Conservation (phyloP, 1,284 basidiomycete species). For the Nidula niveotomentosa region DNA sequence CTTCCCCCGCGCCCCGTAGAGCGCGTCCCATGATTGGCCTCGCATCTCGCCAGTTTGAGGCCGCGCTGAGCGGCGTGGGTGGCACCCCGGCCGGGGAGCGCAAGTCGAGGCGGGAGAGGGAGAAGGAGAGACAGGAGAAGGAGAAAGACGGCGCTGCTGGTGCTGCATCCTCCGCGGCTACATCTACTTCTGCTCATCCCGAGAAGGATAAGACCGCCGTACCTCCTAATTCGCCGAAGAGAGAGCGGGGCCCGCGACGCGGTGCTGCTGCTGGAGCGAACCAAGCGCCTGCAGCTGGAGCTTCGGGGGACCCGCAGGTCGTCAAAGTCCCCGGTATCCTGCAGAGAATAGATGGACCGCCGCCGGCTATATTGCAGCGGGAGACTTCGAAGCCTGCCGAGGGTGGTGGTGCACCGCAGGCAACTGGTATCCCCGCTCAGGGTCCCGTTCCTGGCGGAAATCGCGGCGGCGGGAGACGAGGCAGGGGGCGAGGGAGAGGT, state of each 20-base stretch:
- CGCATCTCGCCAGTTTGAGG: conserved; percentile 65
- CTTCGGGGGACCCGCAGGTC: background rate
- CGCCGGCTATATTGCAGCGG: background rate
- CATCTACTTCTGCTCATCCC: background rate
- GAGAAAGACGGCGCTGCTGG: background rate
- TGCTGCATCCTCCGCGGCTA: background rate
- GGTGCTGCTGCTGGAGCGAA: background rate
- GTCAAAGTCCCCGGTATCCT: conserved; percentile 2
- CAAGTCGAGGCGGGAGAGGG: background rate
- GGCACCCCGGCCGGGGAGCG: conserved; percentile 7
- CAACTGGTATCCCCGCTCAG: background rate
- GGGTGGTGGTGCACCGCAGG: background rate
- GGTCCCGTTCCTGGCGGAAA: background rate
- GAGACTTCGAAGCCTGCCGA: background rate
- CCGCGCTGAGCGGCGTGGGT: conserved; percentile 51
- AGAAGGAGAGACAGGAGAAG: conserved; percentile 2
- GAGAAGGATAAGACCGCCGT: background rate
- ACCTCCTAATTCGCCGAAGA: background rate
- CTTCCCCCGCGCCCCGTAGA: conserved; percentile 32
- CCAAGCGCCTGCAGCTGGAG: background rate
- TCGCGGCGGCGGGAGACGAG: background rate
- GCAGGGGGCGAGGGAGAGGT: background rate
- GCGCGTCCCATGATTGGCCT: conserved; percentile 56
- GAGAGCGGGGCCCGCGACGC: background rate
- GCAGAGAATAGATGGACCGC: background rate